Base-by-base conservation (phyloP, 148 eudicot species). In the Silene conica region DNA sequence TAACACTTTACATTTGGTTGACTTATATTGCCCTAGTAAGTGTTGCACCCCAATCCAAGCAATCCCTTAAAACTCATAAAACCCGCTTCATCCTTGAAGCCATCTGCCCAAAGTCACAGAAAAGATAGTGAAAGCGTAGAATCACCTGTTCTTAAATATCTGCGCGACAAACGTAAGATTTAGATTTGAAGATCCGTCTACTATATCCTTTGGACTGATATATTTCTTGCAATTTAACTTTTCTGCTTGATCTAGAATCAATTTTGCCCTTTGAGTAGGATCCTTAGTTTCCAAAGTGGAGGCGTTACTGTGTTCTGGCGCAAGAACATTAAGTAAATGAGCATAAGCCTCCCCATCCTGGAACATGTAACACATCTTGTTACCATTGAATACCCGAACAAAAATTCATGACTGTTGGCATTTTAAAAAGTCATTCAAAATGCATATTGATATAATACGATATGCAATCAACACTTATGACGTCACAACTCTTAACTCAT, bases 291-390 rank as follows among this genome's bases (percentile, higher is more conserved):
- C 93, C 77, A 91, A 69, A 28, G 85, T 77, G 31, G 82, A 31
- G 45, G 76, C 68, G 54, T 80, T 82, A 70, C 90, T 83, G 72
- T 83, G 87, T 81, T 91, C 93, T 21, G 97, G 97, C 43, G 92
- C 97, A 75, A 91, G 93, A 71, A 86, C 92, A 73, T 87, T 91
- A 41, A 91, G 93, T 82, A 91, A 80, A 80, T 89, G 90, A 78
- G 93, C 93, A 77, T 91, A 91, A 48, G 97, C 97, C 80, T 82
- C 93, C 73, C 97, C 97, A 76, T 91, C 97, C 97, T 91, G 86
- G 31, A 82, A 63, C 11, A 79, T 38, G 63, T 43, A 74, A 7
- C 77, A 61, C 18, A 15, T 61, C 46, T 10, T 45, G 61, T 16
- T 13, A 72, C 56, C 8, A 12, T 23, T 31, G 10, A 50, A 62